Evolutionary conservation across 306 rosid species (phyloP).

Genomic region (Dalbergia cochinchinensis): DNA sequence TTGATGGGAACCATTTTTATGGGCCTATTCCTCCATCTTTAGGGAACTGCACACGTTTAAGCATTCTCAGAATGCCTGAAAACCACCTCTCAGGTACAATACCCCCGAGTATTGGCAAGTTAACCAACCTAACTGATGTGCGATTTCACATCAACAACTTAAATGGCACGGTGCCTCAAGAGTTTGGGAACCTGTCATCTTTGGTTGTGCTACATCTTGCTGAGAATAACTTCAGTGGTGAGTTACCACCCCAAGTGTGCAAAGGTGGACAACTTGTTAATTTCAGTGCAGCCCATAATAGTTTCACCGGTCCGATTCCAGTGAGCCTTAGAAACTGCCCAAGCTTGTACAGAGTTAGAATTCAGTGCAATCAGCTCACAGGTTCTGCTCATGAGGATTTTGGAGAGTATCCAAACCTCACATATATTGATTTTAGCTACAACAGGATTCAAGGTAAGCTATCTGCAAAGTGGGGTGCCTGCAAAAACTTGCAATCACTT

Average conservation of each 20-base stretch:
- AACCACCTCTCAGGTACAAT: slow-evolving; percentile 59
- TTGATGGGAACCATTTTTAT: slow-evolving; percentile 49
- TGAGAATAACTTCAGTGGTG: slow-evolving; percentile 60
- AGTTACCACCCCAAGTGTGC: slow-evolving; percentile 65
- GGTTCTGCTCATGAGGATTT: slow-evolving; percentile 58
- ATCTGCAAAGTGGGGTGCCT: slow-evolving; percentile 60
- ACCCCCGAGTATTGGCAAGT: slow-evolving; percentile 54
- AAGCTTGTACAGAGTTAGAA: slow-evolving; percentile 56
- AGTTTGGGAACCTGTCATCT: slow-evolving; percentile 62
- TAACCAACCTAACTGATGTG: slow-evolving; percentile 55
- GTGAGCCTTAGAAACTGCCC: slow-evolving; percentile 55
- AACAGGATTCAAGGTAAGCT: slow-evolving; percentile 55
- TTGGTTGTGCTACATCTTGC: slow-evolving; percentile 61
- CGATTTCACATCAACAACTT: slow-evolving; percentile 46
- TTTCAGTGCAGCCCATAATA: slow-evolving; percentile 57
- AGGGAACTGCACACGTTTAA: slow-evolving; percentile 58
- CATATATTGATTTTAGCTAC: slow-evolving; percentile 62
- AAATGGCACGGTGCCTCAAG: slow-evolving; percentile 57
- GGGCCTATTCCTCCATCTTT: slow-evolving; percentile 63
- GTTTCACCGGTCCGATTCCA: slow-evolving; percentile 66
- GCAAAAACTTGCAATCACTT: slow-evolving; percentile 50
- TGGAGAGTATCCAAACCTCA: slow-evolving; percentile 68
- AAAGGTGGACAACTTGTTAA: slow-evolving; percentile 58
- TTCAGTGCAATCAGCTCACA: slow-evolving; percentile 53
- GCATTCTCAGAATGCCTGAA: slow-evolving; percentile 46